phyloP scores from a whole-genome alignment of 306 rosid species.

The Casuarina glauca region DNA sequence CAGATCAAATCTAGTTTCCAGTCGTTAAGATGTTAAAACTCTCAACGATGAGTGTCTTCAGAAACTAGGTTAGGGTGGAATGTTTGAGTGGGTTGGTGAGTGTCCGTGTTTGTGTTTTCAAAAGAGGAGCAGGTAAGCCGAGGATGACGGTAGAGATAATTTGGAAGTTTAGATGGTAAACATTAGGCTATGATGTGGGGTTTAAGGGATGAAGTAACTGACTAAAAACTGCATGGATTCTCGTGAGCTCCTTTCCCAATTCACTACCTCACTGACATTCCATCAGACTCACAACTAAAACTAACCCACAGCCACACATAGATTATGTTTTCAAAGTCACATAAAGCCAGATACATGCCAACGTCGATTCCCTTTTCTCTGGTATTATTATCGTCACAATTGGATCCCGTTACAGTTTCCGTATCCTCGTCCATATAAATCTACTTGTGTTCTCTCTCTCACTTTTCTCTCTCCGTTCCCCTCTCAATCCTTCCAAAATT shows the following conservation, averaged over 20 bases:
- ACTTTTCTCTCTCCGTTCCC: slow-evolving; percentile 37
- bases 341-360: slow-evolving; percentile 83
- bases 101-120: background rate
- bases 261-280: slow-evolving; percentile 76
- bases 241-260: slow-evolving; percentile 57
- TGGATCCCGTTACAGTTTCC: slow-evolving; percentile 46
- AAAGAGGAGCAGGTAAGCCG: no score
- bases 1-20: background rate
- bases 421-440: slow-evolving; percentile 37
- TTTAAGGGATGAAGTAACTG: slow-evolving; percentile 40
- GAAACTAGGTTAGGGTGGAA: slow-evolving; percentile 9
- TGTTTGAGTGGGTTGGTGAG: background rate
- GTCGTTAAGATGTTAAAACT: background rate
- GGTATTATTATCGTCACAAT: slow-evolving; percentile 50
- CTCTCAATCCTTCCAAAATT: slow-evolving; percentile 70
- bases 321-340: slow-evolving; percentile 55
- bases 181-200: slow-evolving; percentile 34
- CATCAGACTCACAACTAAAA: slow-evolving; percentile 49
- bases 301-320: slow-evolving; percentile 37
- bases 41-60: background rate
- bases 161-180: slow-evolving; percentile 25
- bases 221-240: slow-evolving; percentile 60
- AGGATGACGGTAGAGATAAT: background rate
- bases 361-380: slow-evolving; percentile 92
- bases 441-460: slow-evolving; percentile 48